Evolutionary conservation across 768 basidiomycete genomes (phyloP).

Genomic region (Auricularia sp.): DNA sequence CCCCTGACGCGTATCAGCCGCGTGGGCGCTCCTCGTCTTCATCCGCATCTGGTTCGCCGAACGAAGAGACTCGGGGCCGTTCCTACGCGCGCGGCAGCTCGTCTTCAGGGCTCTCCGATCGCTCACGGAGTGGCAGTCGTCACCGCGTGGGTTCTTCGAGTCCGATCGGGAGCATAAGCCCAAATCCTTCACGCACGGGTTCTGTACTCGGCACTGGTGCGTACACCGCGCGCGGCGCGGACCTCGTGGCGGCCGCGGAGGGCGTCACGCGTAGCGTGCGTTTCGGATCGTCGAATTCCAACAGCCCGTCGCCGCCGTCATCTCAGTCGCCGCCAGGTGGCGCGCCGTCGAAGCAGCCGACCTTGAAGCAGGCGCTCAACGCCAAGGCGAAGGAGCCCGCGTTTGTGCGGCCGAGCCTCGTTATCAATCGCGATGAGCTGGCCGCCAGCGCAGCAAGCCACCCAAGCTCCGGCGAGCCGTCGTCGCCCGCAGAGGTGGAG

Average conservation of each 20-base stretch:
- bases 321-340: not conserved
- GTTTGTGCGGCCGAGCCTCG: conserved; percentile 1
- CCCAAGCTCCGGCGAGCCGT: not conserved
- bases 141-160: not conserved
- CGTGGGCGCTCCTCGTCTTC: not conserved
- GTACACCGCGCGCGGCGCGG: not conserved
- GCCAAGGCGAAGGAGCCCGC: not conserved
- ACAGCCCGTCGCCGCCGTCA: not conserved
- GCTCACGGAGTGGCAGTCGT: not conserved
- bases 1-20: not conserved
- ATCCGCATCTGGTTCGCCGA: not conserved
- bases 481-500: not conserved
- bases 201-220: not conserved
- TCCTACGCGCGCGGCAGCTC: not conserved
- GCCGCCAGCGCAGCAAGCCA: not conserved
- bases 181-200: not conserved
- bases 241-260: not conserved
- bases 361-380: not conserved
- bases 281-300: not conserved
- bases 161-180: not conserved
- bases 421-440: not conserved
- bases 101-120: not conserved
- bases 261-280: not conserved
- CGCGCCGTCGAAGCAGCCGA: not conserved
- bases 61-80: not conserved